Evolutionary conservation across 805 yeast species (phyloP).

Genomic region (Myxozyma melibiosi): DNA sequence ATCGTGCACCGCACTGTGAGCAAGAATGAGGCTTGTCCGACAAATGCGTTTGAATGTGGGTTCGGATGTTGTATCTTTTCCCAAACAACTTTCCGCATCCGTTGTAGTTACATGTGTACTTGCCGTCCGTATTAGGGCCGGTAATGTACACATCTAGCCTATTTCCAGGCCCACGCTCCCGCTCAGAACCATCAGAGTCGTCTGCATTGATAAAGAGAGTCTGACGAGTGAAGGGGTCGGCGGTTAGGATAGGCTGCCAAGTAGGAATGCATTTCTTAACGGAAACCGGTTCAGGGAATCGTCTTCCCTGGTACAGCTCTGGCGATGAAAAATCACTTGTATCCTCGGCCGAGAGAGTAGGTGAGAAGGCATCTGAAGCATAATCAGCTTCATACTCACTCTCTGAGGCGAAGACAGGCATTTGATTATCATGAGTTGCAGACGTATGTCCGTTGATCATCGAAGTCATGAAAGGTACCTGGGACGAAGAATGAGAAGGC

Average conservation of each 20-base stretch:
- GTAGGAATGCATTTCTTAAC: slow-evolving; percentile 1
- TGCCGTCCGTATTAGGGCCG: slow-evolving; percentile 56
- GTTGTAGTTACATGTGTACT: slow-evolving; percentile 72
- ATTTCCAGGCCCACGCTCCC: background rate
- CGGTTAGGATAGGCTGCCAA: slow-evolving; percentile 31
- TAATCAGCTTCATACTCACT: slow-evolving; percentile 31
- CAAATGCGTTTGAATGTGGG: slow-evolving; percentile 95
- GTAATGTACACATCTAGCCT: slow-evolving; percentile 23
- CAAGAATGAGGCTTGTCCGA: slow-evolving; percentile 93
- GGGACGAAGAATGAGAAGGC: background rate
- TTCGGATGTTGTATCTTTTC: slow-evolving; percentile 86
- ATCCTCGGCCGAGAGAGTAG: slow-evolving; percentile 26
- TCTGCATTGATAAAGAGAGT: slow-evolving; percentile 10
- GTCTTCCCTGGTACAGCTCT: slow-evolving; percentile 11
- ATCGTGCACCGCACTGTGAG: slow-evolving; percentile 70
- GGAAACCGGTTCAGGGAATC: slow-evolving; percentile 1
- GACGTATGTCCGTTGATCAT: background rate
- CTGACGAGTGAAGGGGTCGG: slow-evolving; percentile 29
- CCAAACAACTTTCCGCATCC: slow-evolving; percentile 78
- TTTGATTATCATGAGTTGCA: background rate
- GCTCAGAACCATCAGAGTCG: slow-evolving; percentile 5
- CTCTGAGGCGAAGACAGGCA: slow-evolving; percentile 7
- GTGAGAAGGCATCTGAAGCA: slow-evolving; percentile 27
- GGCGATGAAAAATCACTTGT: slow-evolving; percentile 31
- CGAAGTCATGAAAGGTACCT: background rate